Base-by-base conservation (phyloP, 2,329 filamentous ascomycete genomes). In the Paraconiothyrium brasiliense region DNA sequence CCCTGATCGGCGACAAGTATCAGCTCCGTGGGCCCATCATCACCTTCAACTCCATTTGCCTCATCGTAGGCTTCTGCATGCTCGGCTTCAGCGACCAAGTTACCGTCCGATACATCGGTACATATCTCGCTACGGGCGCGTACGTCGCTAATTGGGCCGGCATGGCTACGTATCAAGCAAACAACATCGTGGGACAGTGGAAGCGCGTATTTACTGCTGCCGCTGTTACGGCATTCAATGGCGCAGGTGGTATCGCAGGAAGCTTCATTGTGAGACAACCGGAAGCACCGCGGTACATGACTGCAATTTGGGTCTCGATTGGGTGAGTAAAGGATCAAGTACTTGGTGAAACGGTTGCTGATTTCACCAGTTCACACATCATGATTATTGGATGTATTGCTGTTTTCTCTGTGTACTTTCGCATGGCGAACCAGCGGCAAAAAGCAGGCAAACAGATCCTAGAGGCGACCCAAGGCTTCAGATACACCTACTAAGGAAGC, bases 121-220 rank as follows among this genome's bases (percentile, higher is more conserved):
- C 87, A 0, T 90, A 85, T 73, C 81, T 91, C 1, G 87, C 88
- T 0, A 91, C 89, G 0, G 89, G 89, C 0, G 88, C 89, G 0
- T 91, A 90, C 65, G 84, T 91, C 4, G 87, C 85, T 4, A 91
- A 91, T 65, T 91, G 89, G 88, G 88, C 89, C 0, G 89, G 87
- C 0, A 78, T 91, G 64, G 88, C 86, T 6, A 74, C 75, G 6
- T 77, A 76, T 47, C 73, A 90, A 89, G 74, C 75, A 34, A 90
- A 89, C 72, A 74, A 76, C 47, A 68, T 76, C 11, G 67, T 69
- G 14, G 76, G 86, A 0, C 87, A 90, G 68, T 90, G 87, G 87
- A 90, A 89, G 74, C 81, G 87, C 34, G 87, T 84, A 2, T 88
- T 87, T 50, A 86, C 86, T 0, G 86, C 87, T 0, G 88, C 87